phyloP scores from a whole-genome alignment of 139 green algal genomes.

The Coccomyxa sp. region DNA sequence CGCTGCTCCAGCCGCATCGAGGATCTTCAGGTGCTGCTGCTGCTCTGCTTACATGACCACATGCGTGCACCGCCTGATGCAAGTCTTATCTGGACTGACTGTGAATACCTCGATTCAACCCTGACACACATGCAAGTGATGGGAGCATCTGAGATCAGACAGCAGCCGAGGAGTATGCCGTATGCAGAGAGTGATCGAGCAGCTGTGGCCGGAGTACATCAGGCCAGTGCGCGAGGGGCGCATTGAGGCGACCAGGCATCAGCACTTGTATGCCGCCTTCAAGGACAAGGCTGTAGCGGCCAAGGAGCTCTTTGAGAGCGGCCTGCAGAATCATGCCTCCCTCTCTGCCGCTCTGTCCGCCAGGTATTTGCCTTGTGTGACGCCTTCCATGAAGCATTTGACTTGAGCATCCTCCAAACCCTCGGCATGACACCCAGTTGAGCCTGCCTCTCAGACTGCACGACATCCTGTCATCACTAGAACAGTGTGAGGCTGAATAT shows the following conservation, averaged over 20 bases:
- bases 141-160: neutral
- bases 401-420: no score
- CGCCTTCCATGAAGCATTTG: no score
- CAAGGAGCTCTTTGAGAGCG: neutral
- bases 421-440: no score
- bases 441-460: no score
- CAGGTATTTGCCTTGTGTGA: no score
- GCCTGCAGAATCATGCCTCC: neutral
- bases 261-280: neutral
- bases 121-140: no score
- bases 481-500: no score
- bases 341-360: neutral
- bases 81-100: no score
- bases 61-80: no score
- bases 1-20: conserved; percentile 11
- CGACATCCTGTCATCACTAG: no score
- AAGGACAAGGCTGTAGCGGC: neutral
- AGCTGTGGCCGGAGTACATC: conserved; percentile 28
- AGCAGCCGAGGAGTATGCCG: neutral
- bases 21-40: conserved; percentile 11
- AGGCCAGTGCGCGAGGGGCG: conserved; percentile 19
- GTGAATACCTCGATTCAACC: no score
- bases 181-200: conserved; percentile 3
- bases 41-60: neutral
- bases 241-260: conserved; percentile 14